Percentiles rank a stretch among this genome's conserved stretches.
Evolutionary conservation across 768 basidiomycete genomes (phyloP).

Genomic region (Leccinum rimulosum): DNA sequence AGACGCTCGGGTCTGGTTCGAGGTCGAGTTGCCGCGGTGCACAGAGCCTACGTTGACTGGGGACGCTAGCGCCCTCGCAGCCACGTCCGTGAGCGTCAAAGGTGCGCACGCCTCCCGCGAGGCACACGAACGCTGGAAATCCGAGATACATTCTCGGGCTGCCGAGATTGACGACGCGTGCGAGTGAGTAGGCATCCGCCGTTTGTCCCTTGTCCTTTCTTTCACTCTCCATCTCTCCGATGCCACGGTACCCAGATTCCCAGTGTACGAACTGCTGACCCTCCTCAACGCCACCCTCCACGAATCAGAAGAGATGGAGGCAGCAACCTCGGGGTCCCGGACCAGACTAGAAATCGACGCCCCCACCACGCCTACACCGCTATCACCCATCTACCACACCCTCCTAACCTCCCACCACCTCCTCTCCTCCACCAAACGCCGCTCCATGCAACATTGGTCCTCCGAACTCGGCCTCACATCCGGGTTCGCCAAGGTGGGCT

Average conservation of each 20-base stretch:
- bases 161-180: conserved; percentile 34
- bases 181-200: conserved; percentile 16
- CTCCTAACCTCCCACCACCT: conserved; percentile 76
- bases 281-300: conserved; percentile 59
- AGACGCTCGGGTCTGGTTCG: conserved; percentile 36
- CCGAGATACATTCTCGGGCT: conserved; percentile 36
- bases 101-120: conserved; percentile 45
- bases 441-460: conserved; percentile 55
- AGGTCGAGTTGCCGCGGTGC: conserved; percentile 28
- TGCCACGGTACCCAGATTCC: conserved; percentile 43
- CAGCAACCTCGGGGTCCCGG: not conserved
- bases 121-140: conserved; percentile 51
- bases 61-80: not conserved
- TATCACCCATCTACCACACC: conserved; percentile 44
- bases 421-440: conserved; percentile 60
- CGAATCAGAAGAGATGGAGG: conserved; percentile 14
- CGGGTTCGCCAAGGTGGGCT: conserved; percentile 74
- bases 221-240: no score
- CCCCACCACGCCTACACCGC: not conserved
- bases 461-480: conserved; percentile 44
- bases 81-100: conserved; percentile 37
- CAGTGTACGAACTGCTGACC: conserved; percentile 57
- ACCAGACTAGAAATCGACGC: not conserved
- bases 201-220: not conserved
- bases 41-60: not conserved